Conservation (phyloP, 352 stramenopile genomes). For the Blastocystis sp. region DNA sequence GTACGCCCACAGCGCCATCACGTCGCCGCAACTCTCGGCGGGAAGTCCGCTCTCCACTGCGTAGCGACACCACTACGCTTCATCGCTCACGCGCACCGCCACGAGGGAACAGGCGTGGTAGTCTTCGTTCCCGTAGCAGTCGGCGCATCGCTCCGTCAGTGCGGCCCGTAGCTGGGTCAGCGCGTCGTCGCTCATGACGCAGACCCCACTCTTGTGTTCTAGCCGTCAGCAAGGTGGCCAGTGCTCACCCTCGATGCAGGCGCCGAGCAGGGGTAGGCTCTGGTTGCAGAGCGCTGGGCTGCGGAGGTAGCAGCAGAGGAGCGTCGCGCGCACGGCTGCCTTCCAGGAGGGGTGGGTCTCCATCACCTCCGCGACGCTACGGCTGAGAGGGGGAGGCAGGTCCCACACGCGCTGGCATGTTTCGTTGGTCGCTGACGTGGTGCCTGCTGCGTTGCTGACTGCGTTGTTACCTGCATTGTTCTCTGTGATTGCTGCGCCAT, state of each 20-base stretch:
- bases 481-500: neutral
- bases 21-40: neutral
- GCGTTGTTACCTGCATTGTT: too few species aligned
- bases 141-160: conserved; percentile 32
- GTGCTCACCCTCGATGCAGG: neutral
- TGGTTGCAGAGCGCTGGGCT: conserved; percentile 16
- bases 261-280: neutral
- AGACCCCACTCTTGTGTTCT: conserved; percentile 20
- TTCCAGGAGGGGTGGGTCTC: conserved; percentile 52
- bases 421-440: too few species aligned
- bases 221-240: neutral
- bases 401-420: too few species aligned
- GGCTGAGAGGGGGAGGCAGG: neutral
- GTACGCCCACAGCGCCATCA: conserved; percentile 52
- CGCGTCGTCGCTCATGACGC: neutral
- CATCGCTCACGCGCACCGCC: neutral
- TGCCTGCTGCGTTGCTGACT: too few species aligned
- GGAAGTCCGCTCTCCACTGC: neutral
- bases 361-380: neutral
- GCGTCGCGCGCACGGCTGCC: neutral
- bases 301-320: conserved; percentile 20
- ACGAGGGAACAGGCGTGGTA: conserved; percentile 29
- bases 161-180: conserved; percentile 22
- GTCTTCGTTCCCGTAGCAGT: conserved; percentile 53
- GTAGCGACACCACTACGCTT: conserved; percentile 38